Conservation (phyloP, 2,329 filamentous ascomycete species). For the Cadophora luteo-olivacea region DNA sequence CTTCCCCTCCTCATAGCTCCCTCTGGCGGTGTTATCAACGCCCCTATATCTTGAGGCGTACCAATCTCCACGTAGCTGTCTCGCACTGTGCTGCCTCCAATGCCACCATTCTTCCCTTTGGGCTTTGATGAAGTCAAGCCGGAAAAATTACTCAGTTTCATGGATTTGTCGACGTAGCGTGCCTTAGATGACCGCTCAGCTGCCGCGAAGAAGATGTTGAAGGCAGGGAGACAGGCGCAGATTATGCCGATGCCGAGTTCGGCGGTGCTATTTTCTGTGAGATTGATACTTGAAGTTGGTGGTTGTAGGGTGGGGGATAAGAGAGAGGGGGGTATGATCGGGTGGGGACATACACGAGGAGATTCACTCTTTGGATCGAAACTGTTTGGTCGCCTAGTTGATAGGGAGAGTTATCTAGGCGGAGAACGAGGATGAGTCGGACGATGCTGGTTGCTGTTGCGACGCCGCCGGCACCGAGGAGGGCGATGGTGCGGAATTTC, state of each 20-base stretch:
- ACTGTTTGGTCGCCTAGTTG: background rate
- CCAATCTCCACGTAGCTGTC: constrained; percentile 2
- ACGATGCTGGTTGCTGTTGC: background rate
- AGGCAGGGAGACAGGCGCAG: constrained; percentile 2
- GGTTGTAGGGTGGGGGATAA: background rate
- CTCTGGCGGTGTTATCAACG: background rate
- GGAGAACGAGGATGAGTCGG: background rate
- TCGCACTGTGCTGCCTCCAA: background rate
- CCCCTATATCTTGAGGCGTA: background rate
- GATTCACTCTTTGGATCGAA: background rate
- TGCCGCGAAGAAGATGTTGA: constrained; percentile 3
- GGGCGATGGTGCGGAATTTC: background rate
- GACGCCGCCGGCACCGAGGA: background rate
- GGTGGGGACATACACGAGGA: background rate
- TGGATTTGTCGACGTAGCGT: background rate
- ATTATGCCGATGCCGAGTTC: background rate
- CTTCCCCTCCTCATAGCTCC: background rate
- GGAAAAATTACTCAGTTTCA: background rate
- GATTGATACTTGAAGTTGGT: background rate
- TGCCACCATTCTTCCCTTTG: background rate
- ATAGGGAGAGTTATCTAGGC: background rate
- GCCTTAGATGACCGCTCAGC: background rate
- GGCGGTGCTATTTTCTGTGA: background rate
- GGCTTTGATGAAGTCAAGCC: background rate
- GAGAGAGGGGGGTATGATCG: background rate